Percentiles rank a stretch among this genome's conserved stretches.
Evolutionary conservation across 352 stramenopile species (phyloP).

Genomic region (Phytopythium helicoides): DNA sequence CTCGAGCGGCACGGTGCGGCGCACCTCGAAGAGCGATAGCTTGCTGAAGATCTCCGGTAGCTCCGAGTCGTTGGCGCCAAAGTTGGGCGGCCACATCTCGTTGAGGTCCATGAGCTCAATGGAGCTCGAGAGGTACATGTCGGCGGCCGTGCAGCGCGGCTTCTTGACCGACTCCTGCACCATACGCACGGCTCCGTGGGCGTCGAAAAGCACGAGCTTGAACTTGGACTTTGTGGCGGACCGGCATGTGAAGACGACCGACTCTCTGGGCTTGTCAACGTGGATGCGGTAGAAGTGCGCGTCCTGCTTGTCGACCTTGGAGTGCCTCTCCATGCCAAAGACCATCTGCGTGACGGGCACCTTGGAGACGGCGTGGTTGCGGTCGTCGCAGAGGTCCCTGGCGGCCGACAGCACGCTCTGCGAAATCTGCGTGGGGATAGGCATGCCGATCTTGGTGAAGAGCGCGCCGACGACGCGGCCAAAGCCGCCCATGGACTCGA

Average conservation of each 20-base stretch:
- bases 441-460: slow-evolving; percentile 88
- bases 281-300: slow-evolving; percentile 84
- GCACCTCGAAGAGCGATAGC: slow-evolving; percentile 80
- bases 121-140: slow-evolving; percentile 86
- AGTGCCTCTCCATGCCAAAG: slow-evolving; percentile 67
- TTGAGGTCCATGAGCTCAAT: slow-evolving; percentile 87
- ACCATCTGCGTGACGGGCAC: slow-evolving; percentile 58
- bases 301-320: slow-evolving; percentile 87
- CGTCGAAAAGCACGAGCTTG: slow-evolving; percentile 86
- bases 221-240: slow-evolving; percentile 87
- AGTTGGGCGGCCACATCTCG: slow-evolving; percentile 67
- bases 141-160: slow-evolving; percentile 73
- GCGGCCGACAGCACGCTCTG: slow-evolving; percentile 79
- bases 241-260: slow-evolving; percentile 80
- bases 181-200: slow-evolving; percentile 72
- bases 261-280: slow-evolving; percentile 69
- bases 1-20: slow-evolving; percentile 72
- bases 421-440: slow-evolving; percentile 87
- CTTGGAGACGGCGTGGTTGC: slow-evolving; percentile 63
- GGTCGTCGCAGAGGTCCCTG: slow-evolving; percentile 70
- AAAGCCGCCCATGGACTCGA: slow-evolving; percentile 83
- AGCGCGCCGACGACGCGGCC: slow-evolving; percentile 80
- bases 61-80: slow-evolving; percentile 55
- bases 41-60: slow-evolving; percentile 85
- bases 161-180: slow-evolving; percentile 84